Percentiles rank a stretch among this genome's conserved stretches.
These are phyloP conservation scores for Chlorella sp. DNA, from an alignment of 139 green algal genomes.

Conservation along the genomic window DNA sequence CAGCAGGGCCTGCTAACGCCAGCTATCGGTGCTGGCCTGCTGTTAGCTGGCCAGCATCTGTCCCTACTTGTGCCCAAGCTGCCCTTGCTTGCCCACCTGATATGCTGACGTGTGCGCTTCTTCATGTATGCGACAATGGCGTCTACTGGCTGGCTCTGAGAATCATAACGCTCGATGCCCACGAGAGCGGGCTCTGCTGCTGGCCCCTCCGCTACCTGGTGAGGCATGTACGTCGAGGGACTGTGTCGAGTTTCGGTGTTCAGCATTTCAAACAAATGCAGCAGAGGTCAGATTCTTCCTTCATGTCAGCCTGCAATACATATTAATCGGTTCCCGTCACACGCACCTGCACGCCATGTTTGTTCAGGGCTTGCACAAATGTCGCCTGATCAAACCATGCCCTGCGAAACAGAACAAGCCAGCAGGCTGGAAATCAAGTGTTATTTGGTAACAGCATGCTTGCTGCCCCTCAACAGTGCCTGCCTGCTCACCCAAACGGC, in stretches of 20 bases:
- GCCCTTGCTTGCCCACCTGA: constrained; percentile 14
- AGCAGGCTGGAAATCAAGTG: no score
- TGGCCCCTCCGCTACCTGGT: not conserved
- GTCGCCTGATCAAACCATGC: constrained; percentile 8
- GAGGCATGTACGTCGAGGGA: no score
- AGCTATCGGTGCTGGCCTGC: no score
- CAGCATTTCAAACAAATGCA: no score
- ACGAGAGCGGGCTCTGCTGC: not conserved
- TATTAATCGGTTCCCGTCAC: no score
- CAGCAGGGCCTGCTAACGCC: not conserved
- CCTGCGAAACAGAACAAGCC: not conserved
- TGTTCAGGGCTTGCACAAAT: not conserved
- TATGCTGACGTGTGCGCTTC: constrained; percentile 2
- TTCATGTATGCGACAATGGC: constrained; percentile 4
- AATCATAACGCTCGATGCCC: not conserved
- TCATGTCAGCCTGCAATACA: no score
- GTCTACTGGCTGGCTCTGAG: constrained; percentile 3
- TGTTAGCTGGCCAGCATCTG: no score
- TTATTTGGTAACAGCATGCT: no score
- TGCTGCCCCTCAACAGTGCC: no score
- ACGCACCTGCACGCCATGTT: not conserved
- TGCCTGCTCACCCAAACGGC: not conserved
- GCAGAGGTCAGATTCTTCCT: no score
- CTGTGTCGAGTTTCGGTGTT: no score
- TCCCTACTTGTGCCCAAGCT: no score